Base-by-base conservation (phyloP, 1,284 basidiomycete genomes). In the Cryptococcus deneoformans region DNA sequence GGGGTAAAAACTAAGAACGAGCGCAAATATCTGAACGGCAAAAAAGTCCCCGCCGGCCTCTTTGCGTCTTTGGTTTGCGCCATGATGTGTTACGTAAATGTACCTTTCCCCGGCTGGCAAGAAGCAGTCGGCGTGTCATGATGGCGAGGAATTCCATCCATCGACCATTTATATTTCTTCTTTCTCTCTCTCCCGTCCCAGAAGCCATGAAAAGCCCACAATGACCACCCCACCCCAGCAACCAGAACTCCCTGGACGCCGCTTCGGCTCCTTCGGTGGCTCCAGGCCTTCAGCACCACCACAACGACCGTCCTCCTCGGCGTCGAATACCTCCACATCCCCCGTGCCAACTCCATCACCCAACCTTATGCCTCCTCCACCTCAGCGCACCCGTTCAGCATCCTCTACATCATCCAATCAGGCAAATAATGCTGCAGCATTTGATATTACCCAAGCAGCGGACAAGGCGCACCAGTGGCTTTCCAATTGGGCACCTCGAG, bases 391-490 rank as follows among this genome's bases (percentile, higher is more conserved):
- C 6, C 46, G 68, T 20, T 69, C 69, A 12, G 55, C 60, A 12
- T 66, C 67, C 1, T 64, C 65, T 0, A 60, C 64, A 0, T 65
- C 64, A 7, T 54, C 60, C 5, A 53, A 39, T 6, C 38, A 53
- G 35, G 42, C 44, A 16, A 35, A 59, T 36, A 59, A 57, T 24
- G 45, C 56, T 9, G 61, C 64, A 8, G 61, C 61, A 10, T 58
- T 60, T 37, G 58, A 60, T 37, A 60, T 58, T 34, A 53, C 59
- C 5, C 51, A 57, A 5, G 68, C 59, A 7, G 67, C 63, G 45
- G 68, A 68, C 47, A 65, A 68, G n/a, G 72, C 71, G 2, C 59
- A 63, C 43, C 68, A 71, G 55, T 76, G 74, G 74, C 59, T 76
- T n/a, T 64, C 63, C 6, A 69, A 64, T 3, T 71, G 73, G 61